A percentile compares a stretch with the other conserved stretches of the same genome.
Evolutionary conservation across 2,329 filamentous ascomycete species (phyloP).

Genomic region (Karstenula rhodostoma): DNA sequence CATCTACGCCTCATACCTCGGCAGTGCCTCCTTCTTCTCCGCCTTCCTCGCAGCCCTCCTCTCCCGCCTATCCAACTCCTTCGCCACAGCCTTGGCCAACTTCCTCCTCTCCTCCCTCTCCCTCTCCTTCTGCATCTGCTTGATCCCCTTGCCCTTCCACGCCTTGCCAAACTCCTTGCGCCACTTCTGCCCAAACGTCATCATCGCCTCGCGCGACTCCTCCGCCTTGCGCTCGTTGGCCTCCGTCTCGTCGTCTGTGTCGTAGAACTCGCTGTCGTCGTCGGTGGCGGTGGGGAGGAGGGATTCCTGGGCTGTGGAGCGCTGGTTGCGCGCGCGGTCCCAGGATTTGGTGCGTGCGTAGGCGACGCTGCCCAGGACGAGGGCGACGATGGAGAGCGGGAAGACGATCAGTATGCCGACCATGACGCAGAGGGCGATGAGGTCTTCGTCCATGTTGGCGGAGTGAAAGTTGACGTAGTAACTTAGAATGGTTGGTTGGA

Average conservation of each 20-base stretch:
- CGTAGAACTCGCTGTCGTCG: slow-evolving; percentile 37
- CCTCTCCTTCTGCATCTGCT: slow-evolving; percentile 36
- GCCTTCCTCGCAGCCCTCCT: slow-evolving; percentile 30
- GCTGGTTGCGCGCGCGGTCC: slow-evolving; percentile 39
- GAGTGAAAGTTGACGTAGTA: not conserved
- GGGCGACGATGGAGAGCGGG: slow-evolving; percentile 31
- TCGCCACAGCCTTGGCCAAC: slow-evolving; percentile 41
- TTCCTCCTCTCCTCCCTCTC: slow-evolving; percentile 43
- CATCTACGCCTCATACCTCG: slow-evolving; percentile 32
- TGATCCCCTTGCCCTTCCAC: slow-evolving; percentile 40
- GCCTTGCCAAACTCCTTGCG: slow-evolving; percentile 39
- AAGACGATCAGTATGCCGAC: slow-evolving; percentile 37
- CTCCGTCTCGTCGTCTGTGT: slow-evolving; percentile 43
- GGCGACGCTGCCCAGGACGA: slow-evolving; percentile 35
- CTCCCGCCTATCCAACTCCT: slow-evolving; percentile 38
- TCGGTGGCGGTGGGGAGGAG: slow-evolving; percentile 24
- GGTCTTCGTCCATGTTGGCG: slow-evolving; percentile 37
- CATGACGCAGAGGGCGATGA: slow-evolving; percentile 34
- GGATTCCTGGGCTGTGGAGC: slow-evolving; percentile 30
- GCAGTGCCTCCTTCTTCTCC: slow-evolving; percentile 27
- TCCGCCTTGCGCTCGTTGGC: slow-evolving; percentile 39
- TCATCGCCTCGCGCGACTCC: slow-evolving; percentile 34
- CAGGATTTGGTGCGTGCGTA: slow-evolving; percentile 43
- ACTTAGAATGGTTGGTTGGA: not conserved
- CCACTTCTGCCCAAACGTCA: slow-evolving; percentile 43